These are phyloP conservation scores for Narthecium ossifragum DNA, from an alignment of 106 monocot genomes.

Conservation along the genomic window DNA sequence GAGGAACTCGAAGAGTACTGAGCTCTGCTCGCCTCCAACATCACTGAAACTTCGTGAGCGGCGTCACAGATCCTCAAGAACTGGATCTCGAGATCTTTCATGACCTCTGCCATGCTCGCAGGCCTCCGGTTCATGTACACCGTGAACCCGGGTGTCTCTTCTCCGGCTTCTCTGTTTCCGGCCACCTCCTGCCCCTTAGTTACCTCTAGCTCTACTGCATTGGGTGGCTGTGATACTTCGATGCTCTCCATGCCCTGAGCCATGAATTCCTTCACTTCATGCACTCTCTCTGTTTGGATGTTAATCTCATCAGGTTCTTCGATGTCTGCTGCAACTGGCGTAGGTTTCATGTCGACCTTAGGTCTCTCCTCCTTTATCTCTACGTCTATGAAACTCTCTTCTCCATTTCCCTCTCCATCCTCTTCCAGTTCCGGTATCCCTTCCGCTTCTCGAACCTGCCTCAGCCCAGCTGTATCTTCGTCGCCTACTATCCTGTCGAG, in stretches of 20 bases:
- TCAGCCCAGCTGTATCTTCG: slow-evolving; percentile 50
- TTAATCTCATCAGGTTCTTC: slow-evolving; percentile 6
- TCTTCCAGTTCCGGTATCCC: slow-evolving; percentile 79
- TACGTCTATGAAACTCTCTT: slow-evolving; percentile 3
- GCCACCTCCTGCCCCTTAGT: slow-evolving; percentile 16
- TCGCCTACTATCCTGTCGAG: slow-evolving; percentile 24
- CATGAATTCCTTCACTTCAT: slow-evolving; percentile 24
- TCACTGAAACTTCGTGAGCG: slow-evolving; percentile 63
- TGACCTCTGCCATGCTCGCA: slow-evolving; percentile 63
- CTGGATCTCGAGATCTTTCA: slow-evolving; percentile 69
- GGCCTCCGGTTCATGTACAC: slow-evolving; percentile 82
- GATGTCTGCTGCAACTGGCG: slow-evolving; percentile 2
- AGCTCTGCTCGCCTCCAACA: slow-evolving; percentile 79
- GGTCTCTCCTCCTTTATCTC: not conserved
- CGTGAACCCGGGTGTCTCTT: slow-evolving; percentile 71
- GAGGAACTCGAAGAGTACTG: slow-evolving; percentile 41
- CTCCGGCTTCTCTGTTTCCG: slow-evolving; percentile 19
- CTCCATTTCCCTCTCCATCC: slow-evolving; percentile 11
- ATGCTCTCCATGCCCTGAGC: slow-evolving; percentile 21
- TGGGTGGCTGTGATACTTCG: slow-evolving; percentile 16
- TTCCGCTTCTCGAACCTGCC: slow-evolving; percentile 60
- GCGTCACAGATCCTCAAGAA: slow-evolving; percentile 63
- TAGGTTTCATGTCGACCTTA: slow-evolving; percentile 7
- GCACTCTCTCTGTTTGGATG: slow-evolving; percentile 8
- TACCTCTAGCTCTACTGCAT: slow-evolving; percentile 29